A percentile compares a stretch with the other conserved stretches of the same genome.
Evolutionary conservation across 441 rosid species (phyloP).

Genomic region (Erodium texanum): DNA sequence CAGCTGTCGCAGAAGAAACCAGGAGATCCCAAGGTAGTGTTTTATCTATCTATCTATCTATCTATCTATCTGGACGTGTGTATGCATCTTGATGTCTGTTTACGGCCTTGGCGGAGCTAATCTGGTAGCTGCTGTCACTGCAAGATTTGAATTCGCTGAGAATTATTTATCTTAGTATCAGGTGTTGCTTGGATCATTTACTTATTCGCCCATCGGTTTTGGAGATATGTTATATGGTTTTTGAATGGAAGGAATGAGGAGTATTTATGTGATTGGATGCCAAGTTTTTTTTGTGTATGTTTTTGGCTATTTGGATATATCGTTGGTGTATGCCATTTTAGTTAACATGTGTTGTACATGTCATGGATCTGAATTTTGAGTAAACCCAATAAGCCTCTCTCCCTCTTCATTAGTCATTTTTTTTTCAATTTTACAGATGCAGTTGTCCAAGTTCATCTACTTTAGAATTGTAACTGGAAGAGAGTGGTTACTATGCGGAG

Average conservation of each 20-base stretch:
- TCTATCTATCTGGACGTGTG: not conserved
- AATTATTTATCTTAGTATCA: not conserved
- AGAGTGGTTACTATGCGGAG: not conserved
- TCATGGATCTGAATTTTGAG: not conserved
- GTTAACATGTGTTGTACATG: not conserved
- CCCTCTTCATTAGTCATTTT: not conserved
- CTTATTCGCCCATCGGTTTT: not conserved
- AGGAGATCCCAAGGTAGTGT: conserved; percentile 72
- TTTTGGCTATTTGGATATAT: not conserved
- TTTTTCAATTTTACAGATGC: no score
- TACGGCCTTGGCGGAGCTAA: not conserved
- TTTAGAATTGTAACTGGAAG: not conserved
- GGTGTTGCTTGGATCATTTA: not conserved
- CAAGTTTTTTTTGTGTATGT: not conserved
- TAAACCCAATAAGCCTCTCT: not conserved
- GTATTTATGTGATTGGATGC: not conserved
- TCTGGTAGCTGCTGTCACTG: not conserved
- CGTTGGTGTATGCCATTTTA: not conserved
- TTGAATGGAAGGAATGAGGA: not conserved
- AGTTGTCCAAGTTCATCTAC: not conserved
- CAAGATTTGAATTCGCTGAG: not conserved
- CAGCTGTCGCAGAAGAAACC: conserved; percentile 59
- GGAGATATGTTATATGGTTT: not conserved
- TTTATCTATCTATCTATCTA: not conserved
- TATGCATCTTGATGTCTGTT: not conserved